Evolutionary conservation across 2,329 filamentous ascomycete genomes (phyloP), one percentile per base, ranked within the genome.

Genomic region (Zymoseptoria crescenta): DNA sequence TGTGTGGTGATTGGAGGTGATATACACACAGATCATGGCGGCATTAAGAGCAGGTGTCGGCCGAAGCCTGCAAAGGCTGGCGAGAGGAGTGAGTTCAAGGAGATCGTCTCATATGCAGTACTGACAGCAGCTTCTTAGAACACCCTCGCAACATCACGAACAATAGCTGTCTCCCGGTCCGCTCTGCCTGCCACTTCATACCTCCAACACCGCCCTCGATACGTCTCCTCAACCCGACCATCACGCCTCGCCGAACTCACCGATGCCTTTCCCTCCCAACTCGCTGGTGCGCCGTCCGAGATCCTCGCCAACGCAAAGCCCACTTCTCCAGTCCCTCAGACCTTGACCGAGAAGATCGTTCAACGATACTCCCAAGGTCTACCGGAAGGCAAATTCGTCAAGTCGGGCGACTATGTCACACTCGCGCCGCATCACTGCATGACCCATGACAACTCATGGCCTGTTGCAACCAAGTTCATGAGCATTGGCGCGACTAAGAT

Each of bases 301-400:
- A 83, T 96, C 62, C 84, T 95, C 64, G 85, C 87, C 49, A 65
- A 64, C 21, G 86, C 89, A 35, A 82, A 73, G 52, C 69, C 74
- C 19, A 67, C 77, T 28, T 71, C 74, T 24, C 67, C 69, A 19
- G 74, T 75, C 1, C 83, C 89, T 0, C 91, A 96, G 75, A 96
- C 89, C 2, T 75, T 96, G 55, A 94, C 89, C 2, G 92, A 96
- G 74, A 96, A 96, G 79, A 96, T 96, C 60, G 87, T 96, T 0
- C 92, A 96, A 73, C 77, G 81, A 16, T 87, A 96, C 74, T 82
- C 90, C 0, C 80, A 91, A n/a, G 89, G 86, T 8, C 81, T 96
- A 1, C 75, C 88, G 1, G 74, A 83, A 9, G 89, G 85, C 60
- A 96, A 96, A 76, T 78, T 81, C 59, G 88, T 96, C 68, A 82